phyloP scores from a whole-genome alignment of 441 rosid genomes.

The Kokia cookei region DNA sequence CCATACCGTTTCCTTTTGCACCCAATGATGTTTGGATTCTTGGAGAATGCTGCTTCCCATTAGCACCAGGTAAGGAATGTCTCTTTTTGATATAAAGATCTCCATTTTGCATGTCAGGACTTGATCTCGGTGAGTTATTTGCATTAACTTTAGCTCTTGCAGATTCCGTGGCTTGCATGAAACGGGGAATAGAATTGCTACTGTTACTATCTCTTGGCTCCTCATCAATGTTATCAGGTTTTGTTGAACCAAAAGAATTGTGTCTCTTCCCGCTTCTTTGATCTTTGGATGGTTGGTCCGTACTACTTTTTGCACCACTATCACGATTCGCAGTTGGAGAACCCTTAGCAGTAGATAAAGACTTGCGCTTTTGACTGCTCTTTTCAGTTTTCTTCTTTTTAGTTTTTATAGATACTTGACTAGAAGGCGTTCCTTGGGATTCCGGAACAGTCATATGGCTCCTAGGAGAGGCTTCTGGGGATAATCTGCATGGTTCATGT shows the following conservation, averaged over 20 bases:
- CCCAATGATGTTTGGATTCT: conserved; percentile 52
- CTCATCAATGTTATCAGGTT: conserved; percentile 40
- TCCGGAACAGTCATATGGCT: conserved; percentile 60
- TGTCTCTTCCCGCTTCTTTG: conserved; percentile 61
- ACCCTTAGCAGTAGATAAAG: conserved; percentile 44
- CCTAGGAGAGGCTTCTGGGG: conserved; percentile 60
- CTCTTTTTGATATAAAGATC: conserved; percentile 70
- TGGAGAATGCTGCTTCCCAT: conserved; percentile 88
- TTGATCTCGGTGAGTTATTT: conserved; percentile 87
- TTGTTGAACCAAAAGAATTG: conserved; percentile 59
- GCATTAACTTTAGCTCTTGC: conserved; percentile 81
- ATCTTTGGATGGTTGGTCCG: conserved; percentile 49
- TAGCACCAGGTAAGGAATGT: conserved; percentile 77
- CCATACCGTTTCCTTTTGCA: conserved; percentile 56
- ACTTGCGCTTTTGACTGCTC: conserved; percentile 53
- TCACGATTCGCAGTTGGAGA: conserved; percentile 52
- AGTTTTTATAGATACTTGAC: conserved; percentile 60
- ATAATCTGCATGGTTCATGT: conserved; percentile 32
- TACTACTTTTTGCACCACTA: conserved; percentile 43
- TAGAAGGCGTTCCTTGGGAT: conserved; percentile 83
- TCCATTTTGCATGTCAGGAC: conserved; percentile 81
- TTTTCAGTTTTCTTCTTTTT: conserved; percentile 42
- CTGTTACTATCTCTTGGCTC: conserved; percentile 70
- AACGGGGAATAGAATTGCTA: conserved; percentile 68
- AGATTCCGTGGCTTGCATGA: conserved; percentile 95